These are phyloP conservation scores for Funneliformis geosporum DNA, from an alignment of 192 early-diverging fungal species.

Conservation along the genomic window DNA sequence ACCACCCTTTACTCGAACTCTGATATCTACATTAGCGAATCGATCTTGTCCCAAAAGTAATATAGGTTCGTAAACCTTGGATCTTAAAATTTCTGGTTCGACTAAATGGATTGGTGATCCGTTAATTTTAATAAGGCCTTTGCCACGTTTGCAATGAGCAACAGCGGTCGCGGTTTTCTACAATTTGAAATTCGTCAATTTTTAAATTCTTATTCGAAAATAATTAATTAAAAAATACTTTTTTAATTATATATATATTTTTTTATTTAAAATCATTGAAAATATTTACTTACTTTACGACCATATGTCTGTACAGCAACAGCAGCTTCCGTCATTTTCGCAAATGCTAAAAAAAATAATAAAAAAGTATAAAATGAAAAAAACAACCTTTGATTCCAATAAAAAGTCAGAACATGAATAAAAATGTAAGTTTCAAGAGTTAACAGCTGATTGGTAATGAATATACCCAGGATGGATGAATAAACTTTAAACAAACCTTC, in stretches of 20 bases:
- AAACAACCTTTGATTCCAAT: neutral
- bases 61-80: conserved; percentile 99
- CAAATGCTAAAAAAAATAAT: neutral
- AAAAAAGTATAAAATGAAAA: too few relatives aligned
- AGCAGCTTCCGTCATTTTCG: conserved; percentile 35
- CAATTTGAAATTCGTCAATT: neutral
- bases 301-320: conserved; percentile 79
- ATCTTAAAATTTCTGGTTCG: conserved; percentile 94
- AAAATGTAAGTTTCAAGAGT: neutral
- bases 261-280: neutral
- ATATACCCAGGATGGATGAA: neutral
- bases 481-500: neutral
- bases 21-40: conserved; percentile 96
- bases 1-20: conserved; percentile 96
- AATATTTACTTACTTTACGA: conserved; percentile 61
- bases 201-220: too few relatives aligned
- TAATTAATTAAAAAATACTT: neutral
- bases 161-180: conserved; percentile 99
- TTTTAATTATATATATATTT: too few relatives aligned
- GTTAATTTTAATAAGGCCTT: conserved; percentile 97
- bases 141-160: conserved; percentile 97
- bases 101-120: conserved; percentile 94
- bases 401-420: neutral
- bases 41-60: conserved; percentile 94
- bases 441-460: neutral